phyloP scores from a whole-genome alignment of 768 basidiomycete species.

The Mycena latifolia region DNA sequence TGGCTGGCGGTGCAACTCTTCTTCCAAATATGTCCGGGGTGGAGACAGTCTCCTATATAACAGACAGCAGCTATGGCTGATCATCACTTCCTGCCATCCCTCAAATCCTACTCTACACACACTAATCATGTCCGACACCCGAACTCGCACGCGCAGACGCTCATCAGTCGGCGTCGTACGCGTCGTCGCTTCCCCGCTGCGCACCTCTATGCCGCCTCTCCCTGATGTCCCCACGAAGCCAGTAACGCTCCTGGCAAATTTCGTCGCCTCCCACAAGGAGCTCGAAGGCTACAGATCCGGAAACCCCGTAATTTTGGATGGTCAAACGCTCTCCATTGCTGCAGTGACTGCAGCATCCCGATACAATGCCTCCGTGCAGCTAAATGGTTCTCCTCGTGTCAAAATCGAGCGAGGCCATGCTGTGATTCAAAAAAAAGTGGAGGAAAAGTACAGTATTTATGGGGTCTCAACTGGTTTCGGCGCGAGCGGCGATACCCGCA shows the following conservation, averaged over 20 bases:
- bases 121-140: constrained; percentile 35
- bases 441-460: constrained; percentile 78
- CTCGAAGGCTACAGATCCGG: constrained; percentile 79
- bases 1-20: constrained; percentile 10
- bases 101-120: constrained; percentile 13
- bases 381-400: constrained; percentile 62
- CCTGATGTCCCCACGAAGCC: constrained; percentile 36
- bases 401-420: constrained; percentile 72
- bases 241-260: constrained; percentile 63
- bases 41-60: constrained; percentile 21
- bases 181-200: constrained; percentile 31
- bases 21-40: constrained; percentile 12
- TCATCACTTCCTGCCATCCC: constrained; percentile 9
- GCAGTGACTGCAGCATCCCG: constrained; percentile 84
- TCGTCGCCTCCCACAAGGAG: constrained; percentile 70
- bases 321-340: constrained; percentile 78
- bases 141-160: constrained; percentile 31
- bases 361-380: constrained; percentile 62
- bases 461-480: constrained; percentile 90
- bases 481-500: constrained; percentile 90
- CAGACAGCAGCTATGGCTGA: constrained; percentile 17
- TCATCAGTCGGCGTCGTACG: constrained; percentile 30
- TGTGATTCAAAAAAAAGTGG: constrained; percentile 76
- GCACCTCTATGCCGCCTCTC: constrained; percentile 34
- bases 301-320: constrained; percentile 72